Percentiles rank a stretch among this genome's conserved stretches.
These are phyloP conservation scores for Larix kaempferi DNA, from an alignment of 75 land plant genomes.

Conservation along the genomic window DNA sequence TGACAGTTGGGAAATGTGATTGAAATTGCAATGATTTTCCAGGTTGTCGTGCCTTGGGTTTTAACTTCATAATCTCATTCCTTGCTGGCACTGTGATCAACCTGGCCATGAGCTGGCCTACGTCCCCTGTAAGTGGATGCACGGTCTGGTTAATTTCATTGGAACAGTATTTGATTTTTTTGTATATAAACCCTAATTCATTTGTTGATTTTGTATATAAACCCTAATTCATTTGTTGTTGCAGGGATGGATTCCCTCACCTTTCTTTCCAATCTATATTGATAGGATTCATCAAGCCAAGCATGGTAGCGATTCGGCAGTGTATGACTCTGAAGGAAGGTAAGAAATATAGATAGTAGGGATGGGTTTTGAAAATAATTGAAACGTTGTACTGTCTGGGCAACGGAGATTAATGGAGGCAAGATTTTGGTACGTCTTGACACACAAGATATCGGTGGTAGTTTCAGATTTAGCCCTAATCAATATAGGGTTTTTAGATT, in stretches of 20 bases:
- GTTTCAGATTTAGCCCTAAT: too few relatives aligned
- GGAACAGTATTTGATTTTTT: too few relatives aligned
- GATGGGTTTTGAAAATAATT: too few relatives aligned
- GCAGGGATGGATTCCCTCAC: conserved; percentile 74
- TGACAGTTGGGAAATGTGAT: background rate
- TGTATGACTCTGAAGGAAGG: conserved; percentile 82
- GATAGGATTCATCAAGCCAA: conserved; percentile 67
- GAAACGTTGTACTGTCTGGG: too few relatives aligned
- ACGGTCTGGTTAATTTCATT: conserved; percentile 20
- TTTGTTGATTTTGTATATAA: background rate
- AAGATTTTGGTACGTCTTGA: too few relatives aligned
- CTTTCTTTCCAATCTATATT: conserved; percentile 59
- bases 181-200: too few relatives aligned
- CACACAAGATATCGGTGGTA: too few relatives aligned
- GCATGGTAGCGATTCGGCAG: conserved; percentile 82
- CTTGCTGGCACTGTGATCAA: conserved; percentile 27
- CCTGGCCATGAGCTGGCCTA: conserved; percentile 24
- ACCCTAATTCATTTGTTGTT: background rate
- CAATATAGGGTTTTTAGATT: too few relatives aligned
- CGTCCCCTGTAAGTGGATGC: conserved; percentile 23
- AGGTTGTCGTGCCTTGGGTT: conserved; percentile 43
- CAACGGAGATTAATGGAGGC: too few relatives aligned
- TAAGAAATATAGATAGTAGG: background rate
- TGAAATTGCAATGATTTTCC: background rate
- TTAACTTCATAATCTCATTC: conserved; percentile 17